Percentiles rank a stretch among this genome's conserved stretches.
phyloP scores from a whole-genome alignment of 2,329 filamentous ascomycete genomes.

The Dothideomycetes sp. region DNA sequence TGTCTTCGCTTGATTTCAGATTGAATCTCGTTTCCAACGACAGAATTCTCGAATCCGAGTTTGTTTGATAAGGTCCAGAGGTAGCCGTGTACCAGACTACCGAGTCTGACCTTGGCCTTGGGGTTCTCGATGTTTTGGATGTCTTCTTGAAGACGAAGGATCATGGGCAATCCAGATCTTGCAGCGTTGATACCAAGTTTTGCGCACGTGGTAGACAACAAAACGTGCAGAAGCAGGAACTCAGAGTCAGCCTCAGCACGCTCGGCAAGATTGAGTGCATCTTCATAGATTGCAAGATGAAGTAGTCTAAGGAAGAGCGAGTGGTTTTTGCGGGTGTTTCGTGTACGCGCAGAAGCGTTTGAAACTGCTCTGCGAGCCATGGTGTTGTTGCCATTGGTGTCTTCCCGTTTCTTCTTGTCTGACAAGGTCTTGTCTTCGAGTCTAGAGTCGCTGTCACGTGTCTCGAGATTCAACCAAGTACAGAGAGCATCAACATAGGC shows the following conservation, averaged over 20 bases:
- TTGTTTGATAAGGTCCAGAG: constrained; percentile 70
- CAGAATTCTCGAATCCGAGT: constrained; percentile 64
- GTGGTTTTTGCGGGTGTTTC: constrained; percentile 42
- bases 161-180: constrained; percentile 74
- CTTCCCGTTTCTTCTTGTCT: constrained; percentile 34
- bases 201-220: constrained; percentile 64
- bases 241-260: constrained; percentile 55
- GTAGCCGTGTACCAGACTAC: constrained; percentile 81
- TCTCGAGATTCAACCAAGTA: constrained; percentile 57
- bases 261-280: constrained; percentile 62
- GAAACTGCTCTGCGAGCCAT: constrained; percentile 58
- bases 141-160: constrained; percentile 79
- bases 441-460: constrained; percentile 21
- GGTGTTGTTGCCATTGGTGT: constrained; percentile 24
- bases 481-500: constrained; percentile 77
- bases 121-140: constrained; percentile 58
- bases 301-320: constrained; percentile 73
- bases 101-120: constrained; percentile 65
- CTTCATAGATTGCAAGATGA: constrained; percentile 84
- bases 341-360: constrained; percentile 54
- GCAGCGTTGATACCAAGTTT: constrained; percentile 75
- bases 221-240: constrained; percentile 64
- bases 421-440: constrained; percentile 7
- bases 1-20: constrained; percentile 68
- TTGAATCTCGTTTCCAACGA: constrained; percentile 60